Percentiles rank a stretch among this genome's conserved stretches.
phyloP scores from a whole-genome alignment of 2,329 filamentous ascomycete species.

The Aspergillus cejpii region DNA sequence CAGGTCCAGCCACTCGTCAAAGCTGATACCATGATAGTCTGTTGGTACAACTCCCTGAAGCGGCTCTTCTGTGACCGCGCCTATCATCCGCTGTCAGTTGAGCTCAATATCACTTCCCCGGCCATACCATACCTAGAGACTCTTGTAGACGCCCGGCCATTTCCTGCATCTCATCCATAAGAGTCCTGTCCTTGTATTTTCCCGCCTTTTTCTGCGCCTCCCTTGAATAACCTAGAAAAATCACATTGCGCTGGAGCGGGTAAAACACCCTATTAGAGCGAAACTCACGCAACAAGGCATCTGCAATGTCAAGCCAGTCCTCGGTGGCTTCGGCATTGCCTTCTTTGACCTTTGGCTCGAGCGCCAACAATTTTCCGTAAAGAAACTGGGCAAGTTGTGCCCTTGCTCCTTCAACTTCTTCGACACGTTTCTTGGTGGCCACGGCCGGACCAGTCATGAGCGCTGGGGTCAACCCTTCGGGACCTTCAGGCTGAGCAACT shows the following conservation, averaged over 20 bases:
- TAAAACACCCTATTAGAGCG: constrained; percentile 55
- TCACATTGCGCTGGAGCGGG: constrained; percentile 47
- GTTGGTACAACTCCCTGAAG: constrained; percentile 38
- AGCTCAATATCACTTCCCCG: neutral
- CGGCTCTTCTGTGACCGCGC: constrained; percentile 21
- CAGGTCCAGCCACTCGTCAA: constrained; percentile 79
- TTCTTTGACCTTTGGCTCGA: constrained; percentile 44
- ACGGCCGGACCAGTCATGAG: constrained; percentile 16
- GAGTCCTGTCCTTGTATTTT: constrained; percentile 29
- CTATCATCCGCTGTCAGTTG: constrained; percentile 16
- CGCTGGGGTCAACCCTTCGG: constrained; percentile 9
- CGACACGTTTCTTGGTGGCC: constrained; percentile 17
- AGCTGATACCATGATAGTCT: constrained; percentile 69
- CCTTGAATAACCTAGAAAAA: constrained; percentile 45
- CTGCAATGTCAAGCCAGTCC: constrained; percentile 55
- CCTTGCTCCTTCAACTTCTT: constrained; percentile 31
- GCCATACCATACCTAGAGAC: constrained; percentile 30
- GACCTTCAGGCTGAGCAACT: constrained; percentile 14
- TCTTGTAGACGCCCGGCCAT: constrained; percentile 42
- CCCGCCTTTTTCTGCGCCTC: constrained; percentile 36
- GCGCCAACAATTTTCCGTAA: constrained; percentile 42
- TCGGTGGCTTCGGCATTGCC: constrained; percentile 47
- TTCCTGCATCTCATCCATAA: constrained; percentile 40
- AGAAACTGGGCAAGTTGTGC: constrained; percentile 42
- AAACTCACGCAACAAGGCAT: constrained; percentile 55